Evolutionary conservation across 2,329 filamentous ascomycete genomes (phyloP).

Genomic region (Sclerotinia sclerotiorum): DNA sequence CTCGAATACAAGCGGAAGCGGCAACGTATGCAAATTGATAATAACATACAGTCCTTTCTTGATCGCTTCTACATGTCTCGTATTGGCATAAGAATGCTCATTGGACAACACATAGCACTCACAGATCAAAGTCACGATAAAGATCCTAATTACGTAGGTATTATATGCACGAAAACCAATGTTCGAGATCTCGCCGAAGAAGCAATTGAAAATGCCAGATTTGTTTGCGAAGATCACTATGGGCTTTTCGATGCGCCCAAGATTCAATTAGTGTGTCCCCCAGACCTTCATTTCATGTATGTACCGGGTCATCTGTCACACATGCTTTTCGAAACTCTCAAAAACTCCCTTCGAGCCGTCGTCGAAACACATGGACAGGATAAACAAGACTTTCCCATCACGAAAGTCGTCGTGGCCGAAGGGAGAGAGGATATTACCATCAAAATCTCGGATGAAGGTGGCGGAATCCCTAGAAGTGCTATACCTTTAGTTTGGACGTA

Average conservation of each 20-base stretch:
- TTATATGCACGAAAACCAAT: slow-evolving; percentile 98
- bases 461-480: slow-evolving; percentile 86
- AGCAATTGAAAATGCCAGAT: slow-evolving; percentile 97
- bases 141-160: slow-evolving; percentile 93
- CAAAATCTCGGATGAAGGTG: slow-evolving; percentile 95
- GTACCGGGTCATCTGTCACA: slow-evolving; percentile 97
- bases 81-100: slow-evolving; percentile 98
- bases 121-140: slow-evolving; percentile 88
- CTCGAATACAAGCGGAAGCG: slow-evolving; percentile 96
- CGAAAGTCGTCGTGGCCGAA: slow-evolving; percentile 96
- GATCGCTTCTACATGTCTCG: slow-evolving; percentile 99
- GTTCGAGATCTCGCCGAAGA: slow-evolving; percentile 92
- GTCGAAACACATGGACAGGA: slow-evolving; percentile 94
- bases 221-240: slow-evolving; percentile 98
- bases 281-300: slow-evolving; percentile 97
- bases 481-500: slow-evolving; percentile 99
- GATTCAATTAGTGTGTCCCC: slow-evolving; percentile 93
- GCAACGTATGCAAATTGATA: slow-evolving; percentile 97
- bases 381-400: slow-evolving; percentile 93
- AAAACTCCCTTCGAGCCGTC: slow-evolving; percentile 95
- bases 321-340: slow-evolving; percentile 99
- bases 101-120: slow-evolving; percentile 95
- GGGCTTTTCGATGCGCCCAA: slow-evolving; percentile 95
- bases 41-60: slow-evolving; percentile 94
- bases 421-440: slow-evolving; percentile 99